Evolutionary conservation across 2,329 filamentous ascomycete genomes (phyloP), one percentile per base, ranked within the genome.

Genomic region (Fusarium algeriense): DNA sequence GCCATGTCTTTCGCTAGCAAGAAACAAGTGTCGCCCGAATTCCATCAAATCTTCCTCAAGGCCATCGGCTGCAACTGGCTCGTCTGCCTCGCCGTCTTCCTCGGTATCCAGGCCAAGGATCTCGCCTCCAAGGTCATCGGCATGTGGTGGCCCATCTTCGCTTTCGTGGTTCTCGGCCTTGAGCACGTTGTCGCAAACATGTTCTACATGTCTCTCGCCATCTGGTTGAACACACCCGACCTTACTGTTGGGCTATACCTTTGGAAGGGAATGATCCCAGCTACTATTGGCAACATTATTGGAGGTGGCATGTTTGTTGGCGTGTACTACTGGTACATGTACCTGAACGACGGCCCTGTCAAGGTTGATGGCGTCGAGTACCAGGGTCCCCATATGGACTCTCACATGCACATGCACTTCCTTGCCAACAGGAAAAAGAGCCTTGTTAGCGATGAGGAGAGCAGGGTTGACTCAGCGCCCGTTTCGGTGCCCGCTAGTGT

Each of bases 161-260:
- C 84, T 2, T 89, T 89, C 69, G 86, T 88, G 0, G 82, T 82
- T 2, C 79, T 87, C 1, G 85, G 83, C 1, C 81, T 88, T 5
- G 87, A 89, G 62, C 87, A 89, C 78, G 86, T 88, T 45, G 82
- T 89, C 19, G 86, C 86, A 28, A 89, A 88, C 67, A 88, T 88
- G 86, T 86, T 85, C 38, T 85, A 86, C 58, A 81, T 85, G 37
- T 85, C 86, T 1, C 74, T 87, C 48, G 85, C 80, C 0, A 87
- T 89, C 38, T 89, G 82, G 78, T 74, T 85, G 1, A 78, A 80
- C 1, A 80, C 85, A 0, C 81, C 84, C 0, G 78, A 78, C 0
- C 79, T 89, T 26, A 82, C 78, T 0, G 81, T 86, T 0, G 80
- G 83, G 0, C 78, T 87, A 43, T 89, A 89, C 61, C 86, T 89